phyloP scores from a whole-genome alignment of 2,329 filamentous ascomycete genomes.

The Talaromyces sp. region DNA sequence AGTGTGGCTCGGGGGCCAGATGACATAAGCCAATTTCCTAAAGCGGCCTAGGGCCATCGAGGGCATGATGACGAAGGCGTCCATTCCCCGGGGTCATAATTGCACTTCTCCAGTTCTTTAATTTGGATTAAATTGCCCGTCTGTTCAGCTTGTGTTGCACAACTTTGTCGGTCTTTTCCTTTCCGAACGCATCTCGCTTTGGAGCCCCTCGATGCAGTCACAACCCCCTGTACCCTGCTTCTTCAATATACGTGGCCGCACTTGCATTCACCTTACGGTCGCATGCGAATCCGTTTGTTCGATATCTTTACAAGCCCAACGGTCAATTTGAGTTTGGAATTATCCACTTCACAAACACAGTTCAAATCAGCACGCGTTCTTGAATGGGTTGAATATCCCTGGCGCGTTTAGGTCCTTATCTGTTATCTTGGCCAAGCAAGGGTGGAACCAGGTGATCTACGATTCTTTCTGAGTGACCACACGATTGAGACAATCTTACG shows the following conservation, averaged over 20 bases:
- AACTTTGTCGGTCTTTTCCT: neutral
- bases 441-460: neutral
- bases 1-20: slow-evolving; percentile 2
- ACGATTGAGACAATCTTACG: neutral
- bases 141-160: neutral
- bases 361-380: neutral
- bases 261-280: slow-evolving; percentile 5
- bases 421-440: slow-evolving; percentile 4
- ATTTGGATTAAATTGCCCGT: neutral
- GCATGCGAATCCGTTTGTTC: slow-evolving; percentile 10
- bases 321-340: neutral
- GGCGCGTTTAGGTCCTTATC: neutral
- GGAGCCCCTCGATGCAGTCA: neutral
- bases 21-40: slow-evolving; percentile 16
- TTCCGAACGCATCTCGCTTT: neutral
- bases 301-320: neutral
- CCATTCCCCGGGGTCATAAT: slow-evolving; percentile 13
- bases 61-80: slow-evolving; percentile 20
- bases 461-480: neutral
- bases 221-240: neutral
- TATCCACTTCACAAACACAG: neutral
- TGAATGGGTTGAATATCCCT: slow-evolving; percentile 4
- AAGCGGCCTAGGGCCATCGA: slow-evolving; percentile 10
- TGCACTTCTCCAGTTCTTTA: slow-evolving; percentile 5
- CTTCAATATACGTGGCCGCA: slow-evolving; percentile 14